Percentiles rank a stretch among this genome's conserved stretches.
Conservation (phyloP, 176 grass and related monocot species). For the Juncus effusus region DNA sequence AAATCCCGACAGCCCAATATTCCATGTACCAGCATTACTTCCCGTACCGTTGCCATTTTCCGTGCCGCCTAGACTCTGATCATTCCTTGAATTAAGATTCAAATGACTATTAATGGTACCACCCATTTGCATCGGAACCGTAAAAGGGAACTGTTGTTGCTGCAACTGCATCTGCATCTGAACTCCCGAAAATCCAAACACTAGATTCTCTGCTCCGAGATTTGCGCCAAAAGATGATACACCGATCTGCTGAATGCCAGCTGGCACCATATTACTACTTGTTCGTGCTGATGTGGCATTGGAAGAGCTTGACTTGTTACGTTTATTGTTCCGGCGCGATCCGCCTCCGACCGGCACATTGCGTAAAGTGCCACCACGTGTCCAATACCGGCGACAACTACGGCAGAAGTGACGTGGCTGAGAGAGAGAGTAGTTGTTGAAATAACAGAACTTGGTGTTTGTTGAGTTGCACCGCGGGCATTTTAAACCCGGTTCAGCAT, state of each 20-base stretch:
- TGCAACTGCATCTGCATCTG: conserved; percentile 7
- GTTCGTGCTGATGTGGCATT: neutral
- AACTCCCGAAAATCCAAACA: neutral
- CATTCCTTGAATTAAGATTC: conserved; percentile 12
- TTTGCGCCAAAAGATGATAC: neutral
- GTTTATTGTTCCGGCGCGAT: conserved; percentile 63
- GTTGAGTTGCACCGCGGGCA: conserved; percentile 82
- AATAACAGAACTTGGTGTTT: conserved; percentile 99
- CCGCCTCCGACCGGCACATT: conserved; percentile 87
- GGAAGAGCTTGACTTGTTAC: conserved; percentile 36
- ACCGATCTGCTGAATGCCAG: neutral
- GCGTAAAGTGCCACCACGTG: conserved; percentile 78
- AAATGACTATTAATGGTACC: neutral
- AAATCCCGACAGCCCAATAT: neutral
- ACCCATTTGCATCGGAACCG: conserved; percentile 15
- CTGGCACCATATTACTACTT: neutral
- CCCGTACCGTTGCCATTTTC: neutral
- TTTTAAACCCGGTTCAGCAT: conserved; percentile 72
- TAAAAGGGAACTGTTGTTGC: neutral
- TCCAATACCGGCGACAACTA: conserved; percentile 96
- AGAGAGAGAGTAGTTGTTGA: conserved; percentile 89
- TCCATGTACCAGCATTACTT: neutral
- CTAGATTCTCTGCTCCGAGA: neutral
- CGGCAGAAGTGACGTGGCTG: conserved; percentile 96
- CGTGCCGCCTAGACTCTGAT: neutral